These are phyloP conservation scores for Coix lacrymajobi DNA, from an alignment of 176 grass and related monocot genomes.

Conservation along the genomic window DNA sequence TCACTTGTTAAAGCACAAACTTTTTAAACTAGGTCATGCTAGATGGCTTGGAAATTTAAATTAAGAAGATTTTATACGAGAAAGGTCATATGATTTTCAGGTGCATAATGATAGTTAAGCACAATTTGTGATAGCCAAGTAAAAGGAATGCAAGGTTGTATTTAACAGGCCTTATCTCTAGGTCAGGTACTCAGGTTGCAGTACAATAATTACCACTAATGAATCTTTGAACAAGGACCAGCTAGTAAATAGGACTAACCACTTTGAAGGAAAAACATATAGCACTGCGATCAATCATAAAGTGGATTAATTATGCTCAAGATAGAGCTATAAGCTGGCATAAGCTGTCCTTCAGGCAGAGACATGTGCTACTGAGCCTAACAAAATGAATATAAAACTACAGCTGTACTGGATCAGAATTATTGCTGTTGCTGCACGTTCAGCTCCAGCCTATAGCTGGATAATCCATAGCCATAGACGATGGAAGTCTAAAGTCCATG, in stretches of 20 bases:
- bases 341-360: constrained; percentile 34
- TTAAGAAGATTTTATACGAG: not conserved
- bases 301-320: not conserved
- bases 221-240: not conserved
- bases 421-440: constrained; percentile 25
- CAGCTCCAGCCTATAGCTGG: constrained; percentile 29
- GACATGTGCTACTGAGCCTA: constrained; percentile 25
- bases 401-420: constrained; percentile 40
- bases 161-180: constrained; percentile 2
- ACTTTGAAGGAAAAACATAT: not conserved
- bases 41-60: not conserved
- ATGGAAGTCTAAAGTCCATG: constrained; percentile 4
- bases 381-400: constrained; percentile 27
- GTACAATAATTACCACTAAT: not conserved
- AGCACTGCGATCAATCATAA: not conserved
- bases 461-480: not conserved
- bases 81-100: not conserved
- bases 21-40: not conserved
- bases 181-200: not conserved
- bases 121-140: not conserved
- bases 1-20: not conserved
- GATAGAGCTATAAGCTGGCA: not conserved
- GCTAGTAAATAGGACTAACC: not conserved
- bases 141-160: not conserved
- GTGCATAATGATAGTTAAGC: not conserved